These are phyloP conservation scores for Talaromyces albobiverticillius DNA, from an alignment of 2,329 filamentous ascomycete species.

Conservation along the genomic window DNA sequence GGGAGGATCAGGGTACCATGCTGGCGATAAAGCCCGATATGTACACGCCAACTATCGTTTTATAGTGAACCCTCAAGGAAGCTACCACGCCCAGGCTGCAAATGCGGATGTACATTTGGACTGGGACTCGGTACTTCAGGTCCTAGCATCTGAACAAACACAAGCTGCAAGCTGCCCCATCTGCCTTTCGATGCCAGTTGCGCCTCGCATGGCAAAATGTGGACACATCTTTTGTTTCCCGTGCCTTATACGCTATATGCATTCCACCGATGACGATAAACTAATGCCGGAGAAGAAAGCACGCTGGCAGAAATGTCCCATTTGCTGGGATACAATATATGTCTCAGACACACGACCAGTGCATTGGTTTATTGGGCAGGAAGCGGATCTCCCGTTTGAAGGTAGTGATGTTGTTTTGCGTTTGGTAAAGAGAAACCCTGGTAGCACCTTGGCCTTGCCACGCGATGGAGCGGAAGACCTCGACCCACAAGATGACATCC, in stretches of 20 bases:
- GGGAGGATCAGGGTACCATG: constrained; percentile 88
- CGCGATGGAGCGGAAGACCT: constrained; percentile 73
- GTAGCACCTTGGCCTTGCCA: constrained; percentile 83
- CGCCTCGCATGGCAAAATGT: constrained; percentile 93
- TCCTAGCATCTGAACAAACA: constrained; percentile 84
- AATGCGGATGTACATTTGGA: constrained; percentile 88
- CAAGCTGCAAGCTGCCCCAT: constrained; percentile 90
- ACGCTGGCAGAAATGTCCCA: constrained; percentile 91
- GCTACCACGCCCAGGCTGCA: constrained; percentile 74
- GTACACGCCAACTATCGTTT: constrained; percentile 98
- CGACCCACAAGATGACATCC: constrained; percentile 70
- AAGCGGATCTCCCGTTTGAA: constrained; percentile 73
- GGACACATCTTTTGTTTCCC: constrained; percentile 96
- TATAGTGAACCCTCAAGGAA: constrained; percentile 77
- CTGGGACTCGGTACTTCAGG: constrained; percentile 86
- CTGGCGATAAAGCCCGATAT: constrained; percentile 84
- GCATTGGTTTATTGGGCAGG: constrained; percentile 86
- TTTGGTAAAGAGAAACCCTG: constrained; percentile 74
- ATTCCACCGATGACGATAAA: constrained; percentile 72
- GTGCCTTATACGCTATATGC: constrained; percentile 94
- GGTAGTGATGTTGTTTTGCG: constrained; percentile 88
- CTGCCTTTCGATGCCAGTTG: constrained; percentile 86
- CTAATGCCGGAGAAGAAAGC: constrained; percentile 64
- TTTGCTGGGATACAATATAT: constrained; percentile 92
- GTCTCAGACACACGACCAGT: constrained; percentile 86